Evolutionary conservation across 148 eudicot genomes (phyloP).

Genomic region (Fagopyrum homotropicum): DNA sequence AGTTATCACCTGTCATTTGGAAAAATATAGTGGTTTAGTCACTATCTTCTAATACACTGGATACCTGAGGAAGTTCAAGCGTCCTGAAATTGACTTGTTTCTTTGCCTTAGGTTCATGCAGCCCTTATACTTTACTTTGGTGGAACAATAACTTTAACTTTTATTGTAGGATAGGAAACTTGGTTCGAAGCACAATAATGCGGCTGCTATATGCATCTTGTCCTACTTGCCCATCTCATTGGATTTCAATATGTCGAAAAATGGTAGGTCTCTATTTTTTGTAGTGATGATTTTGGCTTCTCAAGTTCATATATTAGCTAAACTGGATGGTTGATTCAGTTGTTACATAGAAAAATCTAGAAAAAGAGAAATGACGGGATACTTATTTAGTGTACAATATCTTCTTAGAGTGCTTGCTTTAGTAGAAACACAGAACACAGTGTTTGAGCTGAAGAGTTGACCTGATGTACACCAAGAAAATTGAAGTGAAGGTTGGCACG

Average conservation of each 20-base stretch:
- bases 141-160: background rate
- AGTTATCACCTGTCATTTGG: background rate
- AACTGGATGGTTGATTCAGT: background rate
- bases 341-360: background rate
- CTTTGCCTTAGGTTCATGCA: background rate
- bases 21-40: background rate
- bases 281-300: constrained; percentile 4
- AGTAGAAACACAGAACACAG: background rate
- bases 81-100: background rate
- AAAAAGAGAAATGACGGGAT: background rate
- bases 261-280: constrained; percentile 36
- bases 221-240: constrained; percentile 73
- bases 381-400: background rate
- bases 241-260: constrained; percentile 74
- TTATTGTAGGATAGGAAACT: constrained; percentile 61
- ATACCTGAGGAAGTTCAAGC: background rate
- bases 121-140: constrained; percentile 2
- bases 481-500: background rate
- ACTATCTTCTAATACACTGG: background rate
- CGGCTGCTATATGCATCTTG: constrained; percentile 82
- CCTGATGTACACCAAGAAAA: background rate
- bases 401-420: background rate
- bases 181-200: constrained; percentile 76
- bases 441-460: background rate
- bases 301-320: background rate